Evolutionary conservation across 2,329 filamentous ascomycete species (phyloP), one percentile per base, ranked within the genome.

Genomic region (Leptoxyphium fumago): DNA sequence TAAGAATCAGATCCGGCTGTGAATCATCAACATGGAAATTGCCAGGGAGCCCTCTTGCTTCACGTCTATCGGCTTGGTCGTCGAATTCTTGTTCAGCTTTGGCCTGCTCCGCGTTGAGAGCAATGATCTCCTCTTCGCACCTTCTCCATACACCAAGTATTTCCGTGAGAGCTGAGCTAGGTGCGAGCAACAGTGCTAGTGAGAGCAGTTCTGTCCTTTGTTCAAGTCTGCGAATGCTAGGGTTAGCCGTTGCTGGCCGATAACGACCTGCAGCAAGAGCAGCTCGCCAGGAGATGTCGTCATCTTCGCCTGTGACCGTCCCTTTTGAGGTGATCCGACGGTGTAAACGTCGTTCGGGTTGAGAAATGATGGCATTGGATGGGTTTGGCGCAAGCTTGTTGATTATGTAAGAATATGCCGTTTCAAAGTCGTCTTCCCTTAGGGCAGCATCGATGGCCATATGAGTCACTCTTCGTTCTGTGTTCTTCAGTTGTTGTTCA

Each of bases 361-460:
- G 32, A 46, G 48, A 50, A 10, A 39, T 44, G 11, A 48, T 44
- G 18, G 50, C 57, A 48, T 51, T 52, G 41, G 48, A 57, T 48
- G 46, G 60, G 11, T 58, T 55, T 6, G 60, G 63, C 2, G 58
- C 56, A 26, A 91, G 68, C 17, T 81, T 75, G 55, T 78, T 86
- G 40, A 85, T 74, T 1, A 88, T 80, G 56, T 84, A 89, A 0
- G 83, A 88, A 59, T 89, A 91, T 10, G 84, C 84, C 0, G 84
- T 91, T 58, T 93, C 85, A 48, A 91, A 91, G 57, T 78, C 85
- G 49, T 87, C 79, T 56, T 88, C 83, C 9, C 71, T 70, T 1
- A 91, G 69, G 10, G 84, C 82, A 11, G 82, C 78, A 57, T 86
- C 79, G 36, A 89, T 78, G 50, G 84, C 86, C 81, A 89, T 85